Evolutionary conservation across 306 rosid genomes (phyloP), one percentile per base, ranked within the genome.

Genomic region (Begonia peltatifolia): DNA sequence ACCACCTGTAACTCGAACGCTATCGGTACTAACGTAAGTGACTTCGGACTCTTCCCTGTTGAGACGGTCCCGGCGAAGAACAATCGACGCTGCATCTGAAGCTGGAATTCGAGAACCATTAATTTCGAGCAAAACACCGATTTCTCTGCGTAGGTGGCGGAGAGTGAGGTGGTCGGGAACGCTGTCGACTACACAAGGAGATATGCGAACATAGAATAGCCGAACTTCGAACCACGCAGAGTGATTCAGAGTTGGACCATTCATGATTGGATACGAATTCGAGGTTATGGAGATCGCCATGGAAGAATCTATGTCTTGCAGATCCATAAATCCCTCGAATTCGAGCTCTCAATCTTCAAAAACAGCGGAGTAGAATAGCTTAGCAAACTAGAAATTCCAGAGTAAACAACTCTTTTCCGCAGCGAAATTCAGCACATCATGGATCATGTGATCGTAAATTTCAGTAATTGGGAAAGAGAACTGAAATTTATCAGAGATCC

Each of bases 1-100:
- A 6, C 75, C 69, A 4, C 87, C 90, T 12, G 83, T 72, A 38
- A 84, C 68, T 42, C 84, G 70, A 35, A 87, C 66, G 69, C 66
- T 78, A 46, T 83, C 90, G n/a, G 96, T 87, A 65, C 84, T 80
- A n/a, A 87, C 94, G 20, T 87, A 87, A 2, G 94, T 83, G 1
- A 87, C 87, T 84, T 80, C 96, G 6, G 87, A 77, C 7, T 83
- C 67, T 18, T 78, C 83, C 64, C 61, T 77, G 12, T 83, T 79
- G 22, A 87, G 62, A 14, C 89, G 82, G 63, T 78, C 81, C 0
- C 87, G 79, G 1, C 94, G 87, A 20, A 87, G 84, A 3, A 72
- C 72, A 11, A 87, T 25, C 4, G 81, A 55, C 2, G 78, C 72
- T 1, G 80, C 12, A 10, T 66, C 70, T 13, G 82, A 58, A 0